A percentile compares a stretch with the other conserved stretches of the same genome.
Conservation (phyloP, 139 green algal genomes). For the Spirogloea muscicola region DNA sequence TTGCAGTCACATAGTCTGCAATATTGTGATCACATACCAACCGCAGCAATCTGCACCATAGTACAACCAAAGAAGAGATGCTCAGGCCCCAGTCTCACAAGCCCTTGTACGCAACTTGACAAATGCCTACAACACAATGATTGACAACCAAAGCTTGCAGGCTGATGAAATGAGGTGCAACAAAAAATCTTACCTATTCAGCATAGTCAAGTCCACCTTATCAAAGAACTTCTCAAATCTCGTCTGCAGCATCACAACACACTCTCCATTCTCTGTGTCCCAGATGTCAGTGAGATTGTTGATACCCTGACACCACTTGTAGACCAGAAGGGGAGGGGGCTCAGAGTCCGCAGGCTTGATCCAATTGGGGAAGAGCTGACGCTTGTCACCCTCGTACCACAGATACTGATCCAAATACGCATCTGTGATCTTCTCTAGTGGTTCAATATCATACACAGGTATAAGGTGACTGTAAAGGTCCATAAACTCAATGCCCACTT, state of each 20-base stretch:
- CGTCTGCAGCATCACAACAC: constrained; percentile 96
- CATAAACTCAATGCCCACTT: constrained; percentile 96
- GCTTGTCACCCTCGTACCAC: constrained; percentile 92
- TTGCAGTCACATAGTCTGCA: constrained; percentile 96
- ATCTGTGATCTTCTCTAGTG: constrained; percentile 99
- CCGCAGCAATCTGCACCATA: constrained; percentile 92
- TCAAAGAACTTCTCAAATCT: constrained; percentile 97
- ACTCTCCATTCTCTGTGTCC: constrained; percentile 94
- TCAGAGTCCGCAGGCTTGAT: constrained; percentile 95
- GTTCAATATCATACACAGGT: constrained; percentile 98
- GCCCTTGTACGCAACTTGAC: no score
- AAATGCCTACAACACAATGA: no score
- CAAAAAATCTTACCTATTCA: no score
- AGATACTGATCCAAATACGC: constrained; percentile 95
- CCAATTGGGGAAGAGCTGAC: constrained; percentile 98
- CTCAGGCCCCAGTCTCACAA: no score
- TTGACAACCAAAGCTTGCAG: no score
- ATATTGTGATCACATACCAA: constrained; percentile 98
- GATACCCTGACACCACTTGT: constrained; percentile 95
- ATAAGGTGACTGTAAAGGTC: constrained; percentile 97
- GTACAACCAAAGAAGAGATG: no score
- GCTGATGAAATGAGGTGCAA: no score
- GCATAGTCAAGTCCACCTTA: constrained; percentile 96
- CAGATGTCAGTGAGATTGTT: constrained; percentile 80
- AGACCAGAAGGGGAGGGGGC: constrained; percentile 95